Evolutionary conservation across 2,329 filamentous ascomycete species (phyloP), one percentile per base, ranked within the genome.

Genomic region (Penicillium sclerotigenum): DNA sequence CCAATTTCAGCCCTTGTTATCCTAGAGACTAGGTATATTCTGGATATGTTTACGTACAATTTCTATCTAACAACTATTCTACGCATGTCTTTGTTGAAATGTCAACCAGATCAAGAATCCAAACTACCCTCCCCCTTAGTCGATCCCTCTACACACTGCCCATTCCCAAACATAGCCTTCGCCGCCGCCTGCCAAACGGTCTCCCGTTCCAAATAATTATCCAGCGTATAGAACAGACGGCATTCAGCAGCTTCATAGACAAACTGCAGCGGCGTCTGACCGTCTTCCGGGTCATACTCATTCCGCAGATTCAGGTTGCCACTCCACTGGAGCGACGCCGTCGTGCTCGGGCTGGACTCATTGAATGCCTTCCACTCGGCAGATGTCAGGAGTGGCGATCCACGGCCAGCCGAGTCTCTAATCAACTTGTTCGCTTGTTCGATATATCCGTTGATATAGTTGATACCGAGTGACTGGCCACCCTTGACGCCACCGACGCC

Each of bases 401-500:
- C 59, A 24, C 52, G 58, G 14, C 53, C 50, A 6, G 51, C 26
- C 14, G 63, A 28, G 7, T 62, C 45, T 13, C 43, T 16, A 24
- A 66, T 62, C 10, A 63, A 29, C n/a, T 52, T 26, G 11, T 64
- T 62, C 5, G 63, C 59, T 41, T 58, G 54, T 7, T 59, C 50
- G 28, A 62, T 59, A 33, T 64, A 69, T 2, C 49, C 59, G 14
- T 64, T 63, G 46, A 75, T 67, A 4, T 64, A 54, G 5, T 60
- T 55, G 46, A 73, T 70, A 0, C 56, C 55, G 6, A 73, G 54
- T 2, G 76, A 67, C 56, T 68, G 62, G 37, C 65, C 63, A 31
- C 86, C 87, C 64, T 87, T 85, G 46, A 84, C 80, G n/a, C 86
- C 87, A n/a, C 86, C 85, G 18, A 87, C 77, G 5, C 78, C 80